Base-by-base conservation (phyloP, 1,284 basidiomycete genomes). In the Rhodotorula sp. region DNA sequence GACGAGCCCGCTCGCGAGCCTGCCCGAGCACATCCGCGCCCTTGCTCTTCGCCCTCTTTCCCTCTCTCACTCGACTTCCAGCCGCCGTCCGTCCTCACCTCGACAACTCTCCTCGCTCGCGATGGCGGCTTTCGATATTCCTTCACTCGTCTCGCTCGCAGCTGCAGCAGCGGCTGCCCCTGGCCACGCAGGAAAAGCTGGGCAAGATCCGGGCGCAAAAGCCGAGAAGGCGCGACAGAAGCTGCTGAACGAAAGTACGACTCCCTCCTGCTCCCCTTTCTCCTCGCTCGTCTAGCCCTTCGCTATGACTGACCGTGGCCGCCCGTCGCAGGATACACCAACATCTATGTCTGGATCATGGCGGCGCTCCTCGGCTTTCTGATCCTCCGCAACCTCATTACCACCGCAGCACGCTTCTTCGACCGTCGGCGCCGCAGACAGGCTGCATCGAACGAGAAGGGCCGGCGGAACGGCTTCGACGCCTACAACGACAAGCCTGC, bases 361-460 rank as follows among this genome's bases (percentile, higher is more conserved):
- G 59, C 52, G 30, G 66, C 61, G 24, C 37, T 73, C 30, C 1
- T 73, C 28, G 60, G 61, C 26, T 22, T 66, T 28, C 44, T 73
- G 54, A 8, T 70, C 55, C 46, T 73, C n/a, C 69, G 71, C 22
- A 66, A 73, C 62, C 3, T 73, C 44, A 6, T 58, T 22, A 66
- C 66, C 52, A 7, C 22, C 40, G 15, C 37, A 4, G 55, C 55
- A 9, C 54, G 48, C 7, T 55, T 54, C 54, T 26, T 66, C 52
- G 16, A 53, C 2, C 56, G 65, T 15, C 65, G 66, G 3, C 60
- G 51, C 10, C 8, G 1, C 22, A 10, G 62, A 62, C 34, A 68
- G 62, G 48, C 20, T 46, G 37, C 16, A 8, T n/a, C 20, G 16
- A 26, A 26, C 9, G 22, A 48, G n/a, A 15, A 8, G 22, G 34